Base-by-base conservation (phyloP, 2,329 filamentous ascomycete genomes). In the Albophoma yamanashiensis region DNA sequence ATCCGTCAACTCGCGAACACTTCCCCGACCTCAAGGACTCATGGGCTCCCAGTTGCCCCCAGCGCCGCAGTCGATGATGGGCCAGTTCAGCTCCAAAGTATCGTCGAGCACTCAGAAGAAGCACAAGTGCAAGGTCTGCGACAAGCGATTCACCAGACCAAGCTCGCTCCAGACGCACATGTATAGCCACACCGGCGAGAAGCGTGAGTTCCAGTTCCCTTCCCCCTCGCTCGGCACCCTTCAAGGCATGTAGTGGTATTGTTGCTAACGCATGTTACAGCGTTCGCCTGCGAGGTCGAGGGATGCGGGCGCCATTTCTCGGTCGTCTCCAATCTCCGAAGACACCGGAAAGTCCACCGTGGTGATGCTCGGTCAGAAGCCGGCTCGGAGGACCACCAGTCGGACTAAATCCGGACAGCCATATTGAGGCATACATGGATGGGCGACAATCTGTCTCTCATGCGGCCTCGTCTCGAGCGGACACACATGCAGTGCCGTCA, bases 121-220 rank as follows among this genome's bases (percentile, higher is more conserved):
- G 82, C 94, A 97, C 79, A 97, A 97, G 80, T 97, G 93, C 84
- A 97, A 96, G 78, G 90, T 97, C 62, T 97, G 93, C 79, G 93
- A 97, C 76, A 97, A 97, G 82, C 87, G 93, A 52, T 97, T 97
- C 74, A 97, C 93, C 2, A 85, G 93, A 59, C 93, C 93, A 1
- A 96, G 92, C 71, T 97, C 93, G 17, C 76, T 97, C 45, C 93
- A 97, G 73, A 97, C 93, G 39, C 93, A 97, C 73, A 97, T 97
- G 89, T 97, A 97, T 77, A 96, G 92, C 75, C 93, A 97, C 71
- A 97, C 93, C 60, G 93, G 93, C 71, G 93, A 97, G 75, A 97
- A 97, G 79, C 93, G 92, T 96, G 85, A 82, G 92, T 87, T 3
- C 42, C 42, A 1, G 9, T 52, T 12, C 22, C 2, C 57, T 9